phyloP scores from a whole-genome alignment of 164 flowering plant genomes.

The Pachysandra terminalis region DNA sequence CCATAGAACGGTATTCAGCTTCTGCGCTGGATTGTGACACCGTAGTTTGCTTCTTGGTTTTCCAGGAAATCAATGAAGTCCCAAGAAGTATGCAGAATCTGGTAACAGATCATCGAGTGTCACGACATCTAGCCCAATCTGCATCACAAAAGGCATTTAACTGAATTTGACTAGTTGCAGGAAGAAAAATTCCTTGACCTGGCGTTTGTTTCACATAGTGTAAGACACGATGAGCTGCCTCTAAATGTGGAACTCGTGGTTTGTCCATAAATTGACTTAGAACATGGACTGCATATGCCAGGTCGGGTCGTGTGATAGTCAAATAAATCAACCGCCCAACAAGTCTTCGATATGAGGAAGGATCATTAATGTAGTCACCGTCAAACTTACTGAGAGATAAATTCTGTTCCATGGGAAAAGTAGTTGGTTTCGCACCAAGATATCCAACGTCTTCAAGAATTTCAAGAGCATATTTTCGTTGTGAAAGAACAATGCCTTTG shows the following conservation, averaged over 20 bases:
- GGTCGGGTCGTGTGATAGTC: slow-evolving; percentile 5
- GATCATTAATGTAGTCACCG: slow-evolving; percentile 6
- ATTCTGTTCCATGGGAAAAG: slow-evolving; percentile 12
- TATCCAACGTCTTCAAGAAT: slow-evolving; percentile 16
- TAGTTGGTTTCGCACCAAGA: slow-evolving; percentile 10
- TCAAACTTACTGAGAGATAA: slow-evolving; percentile 13
- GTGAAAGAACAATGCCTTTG: slow-evolving; percentile 12
- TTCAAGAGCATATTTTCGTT: slow-evolving; percentile 12
- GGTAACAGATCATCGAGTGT: slow-evolving; percentile 15
- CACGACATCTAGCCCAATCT: slow-evolving; percentile 20
- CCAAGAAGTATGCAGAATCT: slow-evolving; percentile 14
- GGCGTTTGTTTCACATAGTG: no score
- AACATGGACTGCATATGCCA: no score
- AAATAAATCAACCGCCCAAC: slow-evolving; percentile 5
- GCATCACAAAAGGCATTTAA: no score
- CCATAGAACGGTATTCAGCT: no score
- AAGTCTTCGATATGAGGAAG: no score
- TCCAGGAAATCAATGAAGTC: slow-evolving; percentile 14
- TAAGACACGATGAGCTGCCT: no score
- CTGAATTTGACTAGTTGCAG: no score
- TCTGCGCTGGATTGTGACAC: slow-evolving; percentile 5
- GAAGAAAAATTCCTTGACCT: no score
- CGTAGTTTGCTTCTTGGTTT: slow-evolving; percentile 17
- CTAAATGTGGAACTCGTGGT: no score
- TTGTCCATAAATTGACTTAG: no score